These are phyloP conservation scores for Lachnellula willkommii DNA, from an alignment of 2,329 filamentous ascomycete genomes.

Conservation along the genomic window DNA sequence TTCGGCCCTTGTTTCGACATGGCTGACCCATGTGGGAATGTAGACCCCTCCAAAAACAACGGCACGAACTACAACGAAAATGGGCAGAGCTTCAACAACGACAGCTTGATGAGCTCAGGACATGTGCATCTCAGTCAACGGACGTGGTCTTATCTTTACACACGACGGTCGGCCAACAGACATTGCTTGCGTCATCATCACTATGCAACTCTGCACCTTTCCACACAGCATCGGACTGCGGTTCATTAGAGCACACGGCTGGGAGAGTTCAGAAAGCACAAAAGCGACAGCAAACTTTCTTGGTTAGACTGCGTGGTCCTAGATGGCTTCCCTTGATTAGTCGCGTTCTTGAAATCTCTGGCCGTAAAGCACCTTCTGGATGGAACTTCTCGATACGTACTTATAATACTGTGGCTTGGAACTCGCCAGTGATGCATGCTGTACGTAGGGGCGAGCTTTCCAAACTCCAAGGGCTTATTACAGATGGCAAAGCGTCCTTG, in stretches of 20 bases:
- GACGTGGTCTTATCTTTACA: background rate
- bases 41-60: background rate
- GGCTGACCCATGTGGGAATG: background rate
- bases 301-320: background rate
- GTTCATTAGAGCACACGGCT: background rate
- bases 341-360: background rate
- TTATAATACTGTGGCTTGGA: background rate
- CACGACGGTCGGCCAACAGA: background rate
- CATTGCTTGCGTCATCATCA: background rate
- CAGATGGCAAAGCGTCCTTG: background rate
- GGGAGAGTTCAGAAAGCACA: background rate
- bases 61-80: background rate
- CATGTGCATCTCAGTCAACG: background rate
- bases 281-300: background rate
- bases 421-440: background rate
- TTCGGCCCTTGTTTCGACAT: background rate
- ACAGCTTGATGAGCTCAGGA: background rate
- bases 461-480: background rate
- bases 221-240: background rate
- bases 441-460: background rate
- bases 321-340: background rate
- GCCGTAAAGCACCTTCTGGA: background rate
- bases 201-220: background rate
- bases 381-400: conserved; percentile 2
- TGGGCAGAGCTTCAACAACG: background rate